Percentiles rank a stretch among this genome's conserved stretches.
phyloP scores from a whole-genome alignment of 2,329 filamentous ascomycete genomes.

The Xylaria hypoxylon region DNA sequence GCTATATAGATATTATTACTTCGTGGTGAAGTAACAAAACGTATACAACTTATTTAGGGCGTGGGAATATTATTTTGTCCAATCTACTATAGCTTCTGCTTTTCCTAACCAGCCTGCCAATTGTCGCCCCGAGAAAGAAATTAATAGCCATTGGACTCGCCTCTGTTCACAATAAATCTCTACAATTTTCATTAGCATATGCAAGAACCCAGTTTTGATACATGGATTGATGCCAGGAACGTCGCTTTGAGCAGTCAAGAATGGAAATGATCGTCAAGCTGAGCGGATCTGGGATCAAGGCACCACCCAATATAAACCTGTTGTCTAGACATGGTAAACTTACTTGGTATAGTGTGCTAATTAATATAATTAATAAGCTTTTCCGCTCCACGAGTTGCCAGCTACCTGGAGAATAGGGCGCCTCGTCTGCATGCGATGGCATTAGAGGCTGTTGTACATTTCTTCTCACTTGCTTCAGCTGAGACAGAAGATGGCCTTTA shows the following conservation, averaged over 20 bases:
- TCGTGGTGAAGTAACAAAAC: not conserved
- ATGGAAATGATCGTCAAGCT: constrained; percentile 25
- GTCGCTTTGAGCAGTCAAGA: constrained; percentile 10
- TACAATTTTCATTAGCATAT: constrained; percentile 17
- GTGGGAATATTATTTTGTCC: constrained; percentile 17
- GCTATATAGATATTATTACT: not conserved
- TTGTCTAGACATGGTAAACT: too few relatives aligned
- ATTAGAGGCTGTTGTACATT: not conserved
- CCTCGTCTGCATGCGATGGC: not conserved
- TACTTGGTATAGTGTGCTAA: constrained; percentile 7
- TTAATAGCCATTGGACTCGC: constrained; percentile 15
- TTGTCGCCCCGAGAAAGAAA: constrained; percentile 5
- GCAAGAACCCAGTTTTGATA: constrained; percentile 22
- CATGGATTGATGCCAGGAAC: constrained; percentile 22
- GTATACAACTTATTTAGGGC: not conserved
- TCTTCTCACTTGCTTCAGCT: not conserved
- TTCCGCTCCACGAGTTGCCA: constrained; percentile 6
- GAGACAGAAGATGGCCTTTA: not conserved
- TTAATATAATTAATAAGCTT: constrained; percentile 10
- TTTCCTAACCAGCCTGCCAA: constrained; percentile 1
- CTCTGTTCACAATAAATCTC: constrained; percentile 12
- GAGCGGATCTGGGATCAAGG: not conserved
- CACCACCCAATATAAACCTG: not conserved
- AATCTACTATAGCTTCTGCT: not conserved
- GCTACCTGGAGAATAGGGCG: not conserved